Evolutionary conservation across 2,329 filamentous ascomycete genomes (phyloP), one percentile per base, ranked within the genome.

Genomic region (Aspergillus sp.): DNA sequence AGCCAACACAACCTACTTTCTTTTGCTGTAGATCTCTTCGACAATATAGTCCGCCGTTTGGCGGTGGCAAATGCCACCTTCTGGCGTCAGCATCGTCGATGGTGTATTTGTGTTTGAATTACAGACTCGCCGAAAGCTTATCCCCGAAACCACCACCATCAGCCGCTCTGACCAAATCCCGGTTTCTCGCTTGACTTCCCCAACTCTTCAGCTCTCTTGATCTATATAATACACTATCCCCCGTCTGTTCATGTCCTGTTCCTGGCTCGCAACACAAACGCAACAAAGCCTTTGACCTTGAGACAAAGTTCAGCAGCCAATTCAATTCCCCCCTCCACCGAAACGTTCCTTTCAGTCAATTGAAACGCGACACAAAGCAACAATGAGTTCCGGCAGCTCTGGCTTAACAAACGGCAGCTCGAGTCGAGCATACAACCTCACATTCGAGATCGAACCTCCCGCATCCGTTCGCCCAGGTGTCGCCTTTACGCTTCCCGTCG

Each of bases 401-500:
- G 48, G 54, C 51, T 9, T 28, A 13, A 34, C 58, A 15, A 34
- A 31, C 3, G 67, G 66, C 41, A 64, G 64, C 46, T 67, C 66
- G 2, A 67, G 69, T 28, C 71, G 68, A 28, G 71, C 74, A 59
- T 76, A 71, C 55, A 66, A 62, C 22, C 64, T 75, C 45, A 67
- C 67, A 19, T 75, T 75, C 49, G 72, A 75, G 60, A 67, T 70
- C 22, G 58, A 63, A 17, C 74, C 74, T 34, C 72, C 72, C 17
- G 19, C 67, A 8, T 63, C 72, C 11, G 69, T 64, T 13, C 68
- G 65, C 7, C 72, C 73, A 7, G 68, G 68, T 5, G 53, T 60
- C 11, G 63, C 71, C 7, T 74, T 75, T 54, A 73, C 72, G 6
- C 63, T 75, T 4, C 74, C 74, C 23, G 71, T 76, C 34, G 49